Conservation (phyloP, 495 filamentous ascomycete genomes). For the Tuber aestivum region DNA sequence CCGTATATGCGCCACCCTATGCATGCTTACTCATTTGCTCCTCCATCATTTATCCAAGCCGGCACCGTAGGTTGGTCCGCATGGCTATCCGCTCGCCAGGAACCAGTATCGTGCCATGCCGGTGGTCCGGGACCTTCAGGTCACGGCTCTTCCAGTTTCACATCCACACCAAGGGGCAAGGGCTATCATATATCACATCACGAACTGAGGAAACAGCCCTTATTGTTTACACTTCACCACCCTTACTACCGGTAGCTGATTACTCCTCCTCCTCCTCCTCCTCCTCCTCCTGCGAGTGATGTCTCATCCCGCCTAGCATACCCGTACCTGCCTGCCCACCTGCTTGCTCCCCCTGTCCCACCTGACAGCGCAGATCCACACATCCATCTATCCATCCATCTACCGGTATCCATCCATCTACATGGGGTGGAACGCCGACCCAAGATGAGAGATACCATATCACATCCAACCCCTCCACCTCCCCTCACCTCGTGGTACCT, state of each 20-base stretch:
- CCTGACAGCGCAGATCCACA: conserved; percentile 3
- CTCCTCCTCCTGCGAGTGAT: not conserved
- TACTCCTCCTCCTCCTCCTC: not conserved
- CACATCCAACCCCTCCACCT: not conserved
- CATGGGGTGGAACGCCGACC: not conserved
- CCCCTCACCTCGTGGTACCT: not conserved
- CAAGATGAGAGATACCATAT: not conserved
- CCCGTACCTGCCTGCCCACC: not conserved
- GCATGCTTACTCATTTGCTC: not conserved
- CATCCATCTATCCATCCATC: not conserved
- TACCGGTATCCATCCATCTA: too few relatives aligned
- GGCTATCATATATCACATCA: not conserved
- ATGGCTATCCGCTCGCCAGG: not conserved
- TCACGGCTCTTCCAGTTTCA: not conserved
- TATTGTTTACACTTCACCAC: not conserved
- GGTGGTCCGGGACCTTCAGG: not conserved
- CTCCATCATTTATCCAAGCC: not conserved
- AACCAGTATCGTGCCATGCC: not conserved
- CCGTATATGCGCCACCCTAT: not conserved
- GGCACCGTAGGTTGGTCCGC: not conserved
- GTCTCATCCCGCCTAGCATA: not conserved
- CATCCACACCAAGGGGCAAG: not conserved
- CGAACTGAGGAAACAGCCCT: not conserved
- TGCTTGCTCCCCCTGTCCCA: not conserved
- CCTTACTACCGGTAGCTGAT: too few relatives aligned